Evolutionary conservation across 768 basidiomycete genomes (phyloP).

Genomic region (Lentinula sp.): DNA sequence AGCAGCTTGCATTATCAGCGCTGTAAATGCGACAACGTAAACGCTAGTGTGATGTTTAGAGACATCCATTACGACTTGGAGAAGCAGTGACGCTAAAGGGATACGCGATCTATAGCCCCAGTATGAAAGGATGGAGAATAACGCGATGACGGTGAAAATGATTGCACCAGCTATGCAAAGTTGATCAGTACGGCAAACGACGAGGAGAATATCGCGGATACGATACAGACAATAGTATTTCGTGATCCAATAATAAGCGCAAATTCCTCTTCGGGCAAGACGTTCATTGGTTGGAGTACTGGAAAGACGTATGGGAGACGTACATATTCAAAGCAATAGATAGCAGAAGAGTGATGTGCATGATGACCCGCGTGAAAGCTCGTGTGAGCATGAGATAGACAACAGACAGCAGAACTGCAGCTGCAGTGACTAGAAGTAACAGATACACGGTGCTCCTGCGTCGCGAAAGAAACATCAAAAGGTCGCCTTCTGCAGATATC

Average conservation of each 20-base stretch:
- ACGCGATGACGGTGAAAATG: slow-evolving; percentile 75
- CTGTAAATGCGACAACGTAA: slow-evolving; percentile 68
- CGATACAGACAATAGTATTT: slow-evolving; percentile 57
- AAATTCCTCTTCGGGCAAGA: slow-evolving; percentile 46
- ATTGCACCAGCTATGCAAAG: slow-evolving; percentile 62
- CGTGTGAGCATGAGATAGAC: slow-evolving; percentile 67
- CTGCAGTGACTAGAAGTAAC: slow-evolving; percentile 66
- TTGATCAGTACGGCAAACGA: background rate
- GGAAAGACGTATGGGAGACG: slow-evolving; percentile 15
- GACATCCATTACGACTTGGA: slow-evolving; percentile 82
- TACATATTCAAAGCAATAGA: slow-evolving; percentile 62
- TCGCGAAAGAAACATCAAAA: background rate
- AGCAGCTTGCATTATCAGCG: slow-evolving; percentile 67
- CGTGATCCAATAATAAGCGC: slow-evolving; percentile 70
- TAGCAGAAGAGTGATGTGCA: slow-evolving; percentile 69
- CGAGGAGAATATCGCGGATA: slow-evolving; percentile 2
- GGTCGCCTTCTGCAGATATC: background rate
- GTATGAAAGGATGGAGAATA: slow-evolving; percentile 71
- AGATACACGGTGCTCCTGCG: slow-evolving; percentile 66
- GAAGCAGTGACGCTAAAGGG: slow-evolving; percentile 69
- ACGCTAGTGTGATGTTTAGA: slow-evolving; percentile 79
- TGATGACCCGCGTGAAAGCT: slow-evolving; percentile 65
- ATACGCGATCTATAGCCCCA: slow-evolving; percentile 69
- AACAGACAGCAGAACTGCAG: slow-evolving; percentile 59
- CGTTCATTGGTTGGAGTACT: background rate